Evolutionary conservation across 1,284 basidiomycete species (phyloP), one percentile per base, ranked within the genome.

Genomic region (Leucoagaricus sp.): DNA sequence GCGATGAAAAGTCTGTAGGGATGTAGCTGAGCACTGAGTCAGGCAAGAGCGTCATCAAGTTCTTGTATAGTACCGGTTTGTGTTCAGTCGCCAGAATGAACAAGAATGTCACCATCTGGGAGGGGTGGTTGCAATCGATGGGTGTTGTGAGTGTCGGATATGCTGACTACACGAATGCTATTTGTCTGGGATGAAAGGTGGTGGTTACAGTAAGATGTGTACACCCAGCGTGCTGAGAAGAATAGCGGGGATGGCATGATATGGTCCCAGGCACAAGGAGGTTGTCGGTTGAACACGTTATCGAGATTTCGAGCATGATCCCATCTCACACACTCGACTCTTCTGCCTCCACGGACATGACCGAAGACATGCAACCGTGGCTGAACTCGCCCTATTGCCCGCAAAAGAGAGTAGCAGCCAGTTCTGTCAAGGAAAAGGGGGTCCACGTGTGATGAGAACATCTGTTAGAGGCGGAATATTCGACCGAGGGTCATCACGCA

Each of bases 371-470:
- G 55, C 15, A 56, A n/a, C 48, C 31, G 44, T n/a, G 55, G 55
- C n/a, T 48, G 4, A 15, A 56, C 34, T 21, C 38, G 47, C 55
- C 55, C 44, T 29, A 56, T 5, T 4, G 40, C 40, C 40, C 8
- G 17, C 40, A 42, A 21, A n/a, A 42, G 19, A 6, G 40, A 8
- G 49, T 40, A 9, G 36, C 21, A n/a, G 49, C 48, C 42, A 40
- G 59, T 75, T 72, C 41, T 74, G 66, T 59, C 75, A 72, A 33
- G 53, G 57, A 19, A 62, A 52, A 1, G 75, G 76, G 12, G 77
- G 77, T 2, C 76, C 74, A 50, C 77, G 77, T 0, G 76, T 78
- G 53, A 79, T 63, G 42, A 78, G 62, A 25, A 79, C 67, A 61
- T 79, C 75, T 1, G 70, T 71, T 26, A 73, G 13, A 17, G 40